A percentile compares a stretch with the other conserved stretches of the same genome.
phyloP scores from a whole-genome alignment of 345 rosid genomes.

The Acer saccharum region DNA sequence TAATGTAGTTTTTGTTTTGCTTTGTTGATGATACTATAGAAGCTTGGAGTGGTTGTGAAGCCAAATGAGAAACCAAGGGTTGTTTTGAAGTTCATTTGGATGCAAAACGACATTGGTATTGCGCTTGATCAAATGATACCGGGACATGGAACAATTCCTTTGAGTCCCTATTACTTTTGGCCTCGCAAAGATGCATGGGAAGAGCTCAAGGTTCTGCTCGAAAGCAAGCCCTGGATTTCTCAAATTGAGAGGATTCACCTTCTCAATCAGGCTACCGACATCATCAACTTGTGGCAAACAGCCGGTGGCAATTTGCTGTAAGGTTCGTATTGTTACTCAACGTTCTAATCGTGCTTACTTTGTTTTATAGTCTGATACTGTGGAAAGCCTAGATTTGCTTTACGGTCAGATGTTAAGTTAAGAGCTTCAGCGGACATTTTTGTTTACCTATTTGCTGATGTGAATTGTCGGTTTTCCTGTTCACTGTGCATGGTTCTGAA shows the following conservation, averaged over 20 bases:
- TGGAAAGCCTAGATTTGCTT: background rate
- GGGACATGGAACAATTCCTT: conserved; percentile 73
- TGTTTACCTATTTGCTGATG: background rate
- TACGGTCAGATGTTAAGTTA: background rate
- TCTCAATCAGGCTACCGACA: conserved; percentile 85
- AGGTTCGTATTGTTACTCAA: background rate
- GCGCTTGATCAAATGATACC: conserved; percentile 75
- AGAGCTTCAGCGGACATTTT: background rate
- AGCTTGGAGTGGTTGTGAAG: conserved; percentile 74
- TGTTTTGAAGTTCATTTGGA: conserved; percentile 86
- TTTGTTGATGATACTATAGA: conserved; percentile 33
- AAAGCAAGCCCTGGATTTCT: conserved; percentile 87
- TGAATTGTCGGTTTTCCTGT: background rate
- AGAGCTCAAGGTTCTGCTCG: conserved; percentile 71
- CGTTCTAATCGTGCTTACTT: background rate
- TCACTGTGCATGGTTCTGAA: background rate
- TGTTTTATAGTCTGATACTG: background rate
- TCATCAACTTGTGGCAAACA: conserved; percentile 83
- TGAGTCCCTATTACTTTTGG: conserved; percentile 91
- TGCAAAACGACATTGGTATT: conserved; percentile 82
- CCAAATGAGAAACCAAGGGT: conserved; percentile 74
- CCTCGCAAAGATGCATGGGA: conserved; percentile 89
- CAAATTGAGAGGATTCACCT: conserved; percentile 65
- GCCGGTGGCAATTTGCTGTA: conserved; percentile 42
- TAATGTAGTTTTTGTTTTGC: background rate